Base-by-base conservation (phyloP, 768 basidiomycete species). In the Mycena metata region DNA sequence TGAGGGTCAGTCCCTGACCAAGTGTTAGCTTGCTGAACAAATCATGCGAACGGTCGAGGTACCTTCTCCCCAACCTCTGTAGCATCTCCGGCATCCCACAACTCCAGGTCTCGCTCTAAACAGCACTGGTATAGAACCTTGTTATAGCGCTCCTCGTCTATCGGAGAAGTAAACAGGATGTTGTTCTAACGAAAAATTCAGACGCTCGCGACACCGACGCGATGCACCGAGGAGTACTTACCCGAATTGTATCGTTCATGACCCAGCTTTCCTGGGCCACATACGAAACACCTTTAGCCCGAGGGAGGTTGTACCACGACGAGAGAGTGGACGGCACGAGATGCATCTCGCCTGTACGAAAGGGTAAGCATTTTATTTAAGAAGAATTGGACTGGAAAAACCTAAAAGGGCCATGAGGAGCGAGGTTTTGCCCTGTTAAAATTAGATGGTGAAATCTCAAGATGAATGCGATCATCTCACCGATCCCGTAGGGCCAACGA, bases 201-300 rank as follows among this genome's bases (percentile, higher is more conserved):
- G 26, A 30, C 17, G 10, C 30, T 30, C 30, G 15, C 9, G 39
- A n/a, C 45, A 23, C 23, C 5, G 51, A 35, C 36, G 0, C 39
- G 5, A 46, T 6, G 36, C 41, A 42, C 5, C 3, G 39, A 10
- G n/a, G 35, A 51, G 17, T 30, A 58, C 69, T 36, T 46, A 89
- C 90, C 75, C 80, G 83, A 59, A 94, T 92, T 0, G 91, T 93
- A 66, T 91, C 91, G 70, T 94, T 95, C 76, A 90, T 87, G 3
- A 95, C 89, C 93, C 93, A 96, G 5, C 91, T 89, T 75, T 95
- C 93, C 76, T 96, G 94, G 4, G 91, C 90, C 8, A 91, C 91
- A 75, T 93, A 95, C 2, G 93, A 89, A 43, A 96, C 85, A 7
- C 94, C 93, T 1, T 84, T 84, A 5, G 79, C 80, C 3, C 92